These are phyloP conservation scores for Fusarium nematophilum DNA, from an alignment of 2,329 filamentous ascomycete species.

Conservation along the genomic window DNA sequence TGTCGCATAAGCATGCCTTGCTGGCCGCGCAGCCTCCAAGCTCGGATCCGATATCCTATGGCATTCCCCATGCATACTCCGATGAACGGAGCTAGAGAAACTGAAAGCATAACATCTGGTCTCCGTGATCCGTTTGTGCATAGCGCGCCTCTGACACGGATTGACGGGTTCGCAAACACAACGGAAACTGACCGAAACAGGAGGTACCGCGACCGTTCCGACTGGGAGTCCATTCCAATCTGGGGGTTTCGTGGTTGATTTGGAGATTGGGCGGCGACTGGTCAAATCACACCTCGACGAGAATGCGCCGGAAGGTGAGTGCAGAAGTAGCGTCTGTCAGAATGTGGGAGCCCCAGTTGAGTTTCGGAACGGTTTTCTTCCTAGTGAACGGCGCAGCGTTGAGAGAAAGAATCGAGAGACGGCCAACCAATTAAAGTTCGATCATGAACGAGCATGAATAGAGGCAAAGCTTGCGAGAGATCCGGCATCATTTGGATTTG, in stretches of 20 bases:
- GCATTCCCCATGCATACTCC: neutral
- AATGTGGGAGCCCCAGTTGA: slow-evolving; percentile 1
- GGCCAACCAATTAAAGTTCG: neutral
- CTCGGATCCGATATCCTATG: neutral
- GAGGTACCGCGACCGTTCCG: slow-evolving; percentile 11
- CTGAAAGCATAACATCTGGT: neutral
- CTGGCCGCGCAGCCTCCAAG: neutral
- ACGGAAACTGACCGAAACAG: slow-evolving; percentile 36
- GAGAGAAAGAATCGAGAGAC: slow-evolving; percentile 1
- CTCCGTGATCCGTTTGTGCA: slow-evolving; percentile 5
- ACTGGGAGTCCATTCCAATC: slow-evolving; percentile 1
- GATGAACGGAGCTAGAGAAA: neutral
- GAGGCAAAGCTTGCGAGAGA: slow-evolving; percentile 1
- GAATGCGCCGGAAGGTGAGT: slow-evolving; percentile 32
- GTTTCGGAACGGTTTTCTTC: slow-evolving; percentile 1
- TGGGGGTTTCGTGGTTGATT: neutral
- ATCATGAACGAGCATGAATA: neutral
- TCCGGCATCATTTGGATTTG: slow-evolving; percentile 16
- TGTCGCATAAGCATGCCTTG: neutral
- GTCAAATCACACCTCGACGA: slow-evolving; percentile 21
- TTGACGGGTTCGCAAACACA: slow-evolving; percentile 8
- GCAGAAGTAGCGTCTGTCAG: slow-evolving; percentile 23
- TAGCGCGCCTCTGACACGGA: slow-evolving; percentile 10
- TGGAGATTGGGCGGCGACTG: neutral
- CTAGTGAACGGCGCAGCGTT: slow-evolving; percentile 1